Base-by-base conservation (phyloP, 108 stramenopile genomes). In the Licmophora abbreviata region DNA sequence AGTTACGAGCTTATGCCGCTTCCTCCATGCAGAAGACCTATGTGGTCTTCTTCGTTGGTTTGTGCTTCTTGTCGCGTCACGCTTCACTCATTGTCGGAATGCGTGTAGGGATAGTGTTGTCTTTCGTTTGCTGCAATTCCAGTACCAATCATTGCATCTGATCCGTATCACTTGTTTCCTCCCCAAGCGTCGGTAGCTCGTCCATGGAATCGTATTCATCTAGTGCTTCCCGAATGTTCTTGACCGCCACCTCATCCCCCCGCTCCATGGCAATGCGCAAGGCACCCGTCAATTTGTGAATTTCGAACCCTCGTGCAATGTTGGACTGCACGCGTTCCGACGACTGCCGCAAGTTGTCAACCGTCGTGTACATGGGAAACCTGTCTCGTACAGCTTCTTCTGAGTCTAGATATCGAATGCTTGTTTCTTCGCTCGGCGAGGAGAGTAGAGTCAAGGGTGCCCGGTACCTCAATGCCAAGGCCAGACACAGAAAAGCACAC, bases 231-330 rank as follows among this genome's bases (percentile, higher is more conserved):
- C 59, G 74, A 58, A 75, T 75, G 29, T 58, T 64, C 4, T 28
- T 54, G 11, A 37, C 65, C n/a, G 76, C 76, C 15, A 24, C 43
- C 0, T 24, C 11, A 58, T 77, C 76, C 0, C 66, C 66, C 55
- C 56, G 35, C 45, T 63, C 31, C 41, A 44, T 40, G 18, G 76
- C 76, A 36, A 77, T 68, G 27, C 47, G 29, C 33, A 71, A 56
- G 29, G 76, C 70, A 10, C 66, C 68, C 24, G 48, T 47, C 41
- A 77, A 54, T 58, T 73, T 61, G 44, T 73, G 54, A 21, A 71
- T 64, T 46, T 71, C 63, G 54, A 77, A 77, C 7, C 66, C 58
- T 22, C 31, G 50, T 57, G 64, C 70, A 32, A 77, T 57, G 42
- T 55, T 71, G 38, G 45, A 22, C 8, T 44, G 24, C 7, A 71